phyloP scores from a whole-genome alignment of 306 rosid genomes.

The Hippophae tibetana region DNA sequence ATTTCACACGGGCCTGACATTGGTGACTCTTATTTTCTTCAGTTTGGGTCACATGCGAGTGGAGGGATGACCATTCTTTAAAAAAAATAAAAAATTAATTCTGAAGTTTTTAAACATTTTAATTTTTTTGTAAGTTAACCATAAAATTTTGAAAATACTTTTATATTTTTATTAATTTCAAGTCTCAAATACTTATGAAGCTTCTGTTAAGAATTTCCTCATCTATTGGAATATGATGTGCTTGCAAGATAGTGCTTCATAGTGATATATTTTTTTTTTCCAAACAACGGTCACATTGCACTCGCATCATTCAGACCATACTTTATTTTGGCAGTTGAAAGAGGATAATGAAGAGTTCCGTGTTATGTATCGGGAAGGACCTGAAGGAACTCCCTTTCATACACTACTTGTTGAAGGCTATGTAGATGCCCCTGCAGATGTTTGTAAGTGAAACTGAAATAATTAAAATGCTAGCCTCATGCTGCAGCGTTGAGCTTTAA shows the following conservation, averaged over 20 bases:
- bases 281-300: background rate
- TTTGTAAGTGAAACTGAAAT: conserved; percentile 47
- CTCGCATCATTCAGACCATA: background rate
- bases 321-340: conserved; percentile 55
- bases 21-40: background rate
- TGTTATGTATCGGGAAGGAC: conserved; percentile 92
- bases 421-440: conserved; percentile 76
- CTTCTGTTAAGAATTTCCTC: background rate
- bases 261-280: background rate
- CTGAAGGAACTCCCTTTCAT: conserved; percentile 77
- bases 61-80: no score
- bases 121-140: conserved; percentile 3
- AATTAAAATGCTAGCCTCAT: conserved; percentile 4
- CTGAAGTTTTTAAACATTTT: background rate
- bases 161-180: conserved; percentile 2
- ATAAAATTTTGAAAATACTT: conserved; percentile 4
- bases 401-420: conserved; percentile 86
- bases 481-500: background rate
- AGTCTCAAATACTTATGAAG: background rate
- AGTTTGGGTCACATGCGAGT: background rate
- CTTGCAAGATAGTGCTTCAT: no score
- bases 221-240: background rate
- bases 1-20: background rate
- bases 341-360: conserved; percentile 85
- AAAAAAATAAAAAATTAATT: no score